Evolutionary conservation across 78 protist species (phyloP), one percentile per base, ranked within the genome.

Genomic region (Dictyostelium firmibasis): DNA sequence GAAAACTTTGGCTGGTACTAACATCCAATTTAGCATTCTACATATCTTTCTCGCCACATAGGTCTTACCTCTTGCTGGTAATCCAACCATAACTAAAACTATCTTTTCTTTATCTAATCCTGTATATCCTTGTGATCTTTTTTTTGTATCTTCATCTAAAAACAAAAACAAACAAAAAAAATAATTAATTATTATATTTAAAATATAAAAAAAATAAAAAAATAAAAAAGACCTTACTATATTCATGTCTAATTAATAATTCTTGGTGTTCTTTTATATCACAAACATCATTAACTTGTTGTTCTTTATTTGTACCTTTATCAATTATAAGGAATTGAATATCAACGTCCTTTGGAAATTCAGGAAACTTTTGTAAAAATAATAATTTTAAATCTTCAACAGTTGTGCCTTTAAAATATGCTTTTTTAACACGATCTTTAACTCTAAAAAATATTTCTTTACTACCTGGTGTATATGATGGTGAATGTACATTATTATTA

Each of bases 61-160:
- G 0, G 98, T 88, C 91, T 97, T 97, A 31, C 98, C 98, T 5
- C 98, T 76, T 27, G 98, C 98, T 16, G 98, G 98, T 64, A 97
- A 95, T 10, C 98, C 98, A 33, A 97, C 98, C 96, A 97, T 83
- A 9, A 95, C 94, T 64, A 97, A 82, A n/a, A 95, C 98, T 4
- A 96, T 67, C 72, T 96, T 96, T 38, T 94, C 94, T 81, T 89
- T 89, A 50, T 89, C 94, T 23, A 89, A 44, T 64, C 94, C 94
- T 10, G 94, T 89, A 50, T 89, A 89, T 13, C 94, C 94, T 47
- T 69, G 60, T 47, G 94, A 89, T 44, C 82, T 57, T 33, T 89
- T 78, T 43, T 70, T 89, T 44, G 77, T 81, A 70, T 89, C 94
- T 20, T 78, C 81, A 36, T 50, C 92, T 86, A 60, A 14, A 23